Evolutionary conservation across 192 early-diverging fungal genomes (phyloP).

Genomic region (Physocladia obscura): DNA sequence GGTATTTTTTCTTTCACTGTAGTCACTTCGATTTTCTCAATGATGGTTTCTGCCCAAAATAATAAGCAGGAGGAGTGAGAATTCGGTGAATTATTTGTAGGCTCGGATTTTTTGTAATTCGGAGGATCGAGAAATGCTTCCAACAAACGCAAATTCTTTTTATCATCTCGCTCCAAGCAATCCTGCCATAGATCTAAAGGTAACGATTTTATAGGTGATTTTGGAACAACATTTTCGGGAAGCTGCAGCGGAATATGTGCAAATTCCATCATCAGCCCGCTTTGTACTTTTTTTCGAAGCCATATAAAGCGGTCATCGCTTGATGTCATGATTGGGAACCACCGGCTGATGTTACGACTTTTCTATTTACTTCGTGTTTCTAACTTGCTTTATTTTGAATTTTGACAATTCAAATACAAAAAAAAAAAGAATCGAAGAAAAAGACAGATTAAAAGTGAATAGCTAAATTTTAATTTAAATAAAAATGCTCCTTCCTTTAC

Average conservation of each 20-base stretch:
- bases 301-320: slow-evolving; percentile 44
- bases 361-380: no score
- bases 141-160: slow-evolving; percentile 39
- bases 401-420: no score
- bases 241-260: not conserved
- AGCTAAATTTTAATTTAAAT: no score
- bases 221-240: not conserved
- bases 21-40: slow-evolving; percentile 37
- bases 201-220: not conserved
- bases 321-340: slow-evolving; percentile 3
- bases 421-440: no score
- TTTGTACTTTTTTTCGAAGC: slow-evolving; percentile 39
- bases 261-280: slow-evolving; percentile 49
- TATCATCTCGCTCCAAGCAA: slow-evolving; percentile 46
- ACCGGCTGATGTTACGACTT: no score
- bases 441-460: no score
- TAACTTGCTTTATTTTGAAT: no score
- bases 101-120: not conserved
- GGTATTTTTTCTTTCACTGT: not conserved
- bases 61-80: slow-evolving; percentile 36
- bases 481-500: no score
- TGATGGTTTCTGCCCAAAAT: slow-evolving; percentile 48
- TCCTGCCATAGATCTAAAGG: slow-evolving; percentile 47
- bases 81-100: not conserved
- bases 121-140: slow-evolving; percentile 48